Percentiles rank a stretch among this genome's conserved stretches.
Conservation (phyloP, 1,284 basidiomycete genomes). For the Naganishia sp. region DNA sequence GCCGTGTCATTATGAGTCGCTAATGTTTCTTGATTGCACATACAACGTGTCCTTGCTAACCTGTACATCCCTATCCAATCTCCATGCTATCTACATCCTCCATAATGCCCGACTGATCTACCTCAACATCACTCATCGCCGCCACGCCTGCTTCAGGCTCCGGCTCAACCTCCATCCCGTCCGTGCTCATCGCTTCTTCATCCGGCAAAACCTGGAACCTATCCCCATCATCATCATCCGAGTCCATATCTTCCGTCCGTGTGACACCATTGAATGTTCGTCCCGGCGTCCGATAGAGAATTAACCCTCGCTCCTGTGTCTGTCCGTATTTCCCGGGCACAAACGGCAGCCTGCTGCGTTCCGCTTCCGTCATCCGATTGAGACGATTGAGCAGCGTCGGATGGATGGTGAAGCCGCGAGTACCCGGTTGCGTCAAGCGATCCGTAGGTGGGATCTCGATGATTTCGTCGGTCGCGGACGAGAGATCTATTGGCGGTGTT, state of each 20-base stretch:
- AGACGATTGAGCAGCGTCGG: conserved; percentile 32
- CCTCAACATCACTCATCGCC: conserved; percentile 25
- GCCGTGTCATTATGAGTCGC: no score
- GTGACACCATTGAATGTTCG: neutral
- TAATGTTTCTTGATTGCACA: neutral
- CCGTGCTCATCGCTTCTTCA: conserved; percentile 11
- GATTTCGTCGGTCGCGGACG: conserved; percentile 12
- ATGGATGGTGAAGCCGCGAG: conserved; percentile 31
- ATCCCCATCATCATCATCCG: conserved; percentile 2
- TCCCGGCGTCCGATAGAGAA: conserved; percentile 10
- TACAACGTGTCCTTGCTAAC: neutral
- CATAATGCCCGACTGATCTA: conserved; percentile 26
- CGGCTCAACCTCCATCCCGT: conserved; percentile 8
- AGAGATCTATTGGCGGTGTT: conserved; percentile 28
- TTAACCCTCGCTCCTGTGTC: conserved; percentile 5
- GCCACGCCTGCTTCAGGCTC: conserved; percentile 4
- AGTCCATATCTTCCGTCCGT: conserved; percentile 1
- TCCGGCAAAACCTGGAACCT: conserved; percentile 24
- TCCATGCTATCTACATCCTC: conserved; percentile 31
- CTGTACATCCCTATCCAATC: conserved; percentile 4
- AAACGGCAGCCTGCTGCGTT: conserved; percentile 14
- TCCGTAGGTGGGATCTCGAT: conserved; percentile 27
- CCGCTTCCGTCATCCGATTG: conserved; percentile 22
- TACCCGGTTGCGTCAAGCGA: conserved; percentile 25
- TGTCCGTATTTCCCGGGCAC: neutral